Base-by-base conservation (phyloP, 441 rosid species). In the Manihot esculenta region DNA sequence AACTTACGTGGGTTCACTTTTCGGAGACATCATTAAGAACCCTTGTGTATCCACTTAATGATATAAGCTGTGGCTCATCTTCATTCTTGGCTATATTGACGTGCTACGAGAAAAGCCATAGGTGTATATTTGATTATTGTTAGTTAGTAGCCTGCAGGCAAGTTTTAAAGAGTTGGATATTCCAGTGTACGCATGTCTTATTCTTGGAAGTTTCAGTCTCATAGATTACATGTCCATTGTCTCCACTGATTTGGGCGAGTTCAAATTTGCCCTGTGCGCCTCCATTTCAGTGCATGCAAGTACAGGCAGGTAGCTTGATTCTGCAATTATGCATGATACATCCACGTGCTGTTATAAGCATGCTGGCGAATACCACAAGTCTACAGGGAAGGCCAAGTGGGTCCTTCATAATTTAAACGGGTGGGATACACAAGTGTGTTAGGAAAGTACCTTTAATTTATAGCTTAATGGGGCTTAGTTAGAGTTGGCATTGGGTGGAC, bases 391-490 rank as follows among this genome's bases (percentile, higher is more conserved):
- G 67, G 21, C 53, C 64, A 64, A 63, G 70, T 79, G 83, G 62
- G 68, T 50, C 64, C 63, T 68, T 69, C 55, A 56, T 82, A 73
- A 79, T 75, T 55, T 20, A 14, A 65, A 55, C 47, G 21, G 50
- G 67, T 66, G 77, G 62, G 23, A 47, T 45, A 41, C 23, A 49
- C 68, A 23, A 7, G 70, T 12, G 15, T 54, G 50, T 17, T 49
- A 20, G 62, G 15, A 55, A 62, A 57, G 70, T 53, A 45, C 18
- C 77, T 72, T 54, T 42, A 69, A 42, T 50, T 73, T 30, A 30
- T 30, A 30, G 35, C 35, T 30, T 30, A 1, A 30, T 30, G 35
- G 2, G 70, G 7, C 41, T 35, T 35, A 5, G 41, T 0, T 35
- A 5, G 41, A 35, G 41, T 35, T 35, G 41, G 38, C 58, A 50